Evolutionary conservation across 352 stramenopile species (phyloP).

Genomic region (Hyaloperonospora brassicae): DNA sequence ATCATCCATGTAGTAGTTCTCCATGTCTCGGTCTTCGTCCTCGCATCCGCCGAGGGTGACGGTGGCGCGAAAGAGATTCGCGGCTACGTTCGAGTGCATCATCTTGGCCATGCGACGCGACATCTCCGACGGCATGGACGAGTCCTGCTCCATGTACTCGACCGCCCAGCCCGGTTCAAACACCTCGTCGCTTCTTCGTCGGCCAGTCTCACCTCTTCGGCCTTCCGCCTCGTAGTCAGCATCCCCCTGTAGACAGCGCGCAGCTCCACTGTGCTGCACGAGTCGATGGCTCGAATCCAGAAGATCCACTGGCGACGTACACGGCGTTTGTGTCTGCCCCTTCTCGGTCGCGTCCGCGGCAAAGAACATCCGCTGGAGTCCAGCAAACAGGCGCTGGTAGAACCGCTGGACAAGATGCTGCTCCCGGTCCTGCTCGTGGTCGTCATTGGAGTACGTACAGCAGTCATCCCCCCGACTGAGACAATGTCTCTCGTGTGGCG

Average conservation of each 20-base stretch:
- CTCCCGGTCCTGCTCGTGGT: slow-evolving; percentile 18
- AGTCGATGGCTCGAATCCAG: slow-evolving; percentile 26
- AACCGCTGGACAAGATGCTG: slow-evolving; percentile 38
- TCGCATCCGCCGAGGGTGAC: too few species aligned
- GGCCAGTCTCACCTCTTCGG: too few species aligned
- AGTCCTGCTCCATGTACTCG: slow-evolving; percentile 74
- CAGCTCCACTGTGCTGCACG: too few species aligned
- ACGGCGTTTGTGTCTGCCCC: slow-evolving; percentile 52
- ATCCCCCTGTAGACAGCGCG: too few species aligned
- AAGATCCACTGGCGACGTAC: slow-evolving; percentile 47
- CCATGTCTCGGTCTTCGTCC: slow-evolving; percentile 18
- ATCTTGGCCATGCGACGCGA: slow-evolving; percentile 62
- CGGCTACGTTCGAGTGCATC: slow-evolving; percentile 73
- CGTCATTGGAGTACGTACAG: background rate
- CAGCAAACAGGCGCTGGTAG: slow-evolving; percentile 42
- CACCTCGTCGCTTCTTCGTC: slow-evolving; percentile 16
- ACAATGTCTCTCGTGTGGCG: slow-evolving; percentile 12
- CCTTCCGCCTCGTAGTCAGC: too few species aligned
- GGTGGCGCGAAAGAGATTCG: slow-evolving; percentile 68
- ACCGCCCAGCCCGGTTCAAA: slow-evolving; percentile 69
- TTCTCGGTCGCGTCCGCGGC: slow-evolving; percentile 14
- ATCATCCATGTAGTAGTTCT: too few species aligned
- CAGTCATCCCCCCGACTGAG: background rate
- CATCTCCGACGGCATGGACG: slow-evolving; percentile 50
- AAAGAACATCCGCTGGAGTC: slow-evolving; percentile 49